Base-by-base conservation (phyloP, 352 stramenopile species). In the Pythium phragmitis region DNA sequence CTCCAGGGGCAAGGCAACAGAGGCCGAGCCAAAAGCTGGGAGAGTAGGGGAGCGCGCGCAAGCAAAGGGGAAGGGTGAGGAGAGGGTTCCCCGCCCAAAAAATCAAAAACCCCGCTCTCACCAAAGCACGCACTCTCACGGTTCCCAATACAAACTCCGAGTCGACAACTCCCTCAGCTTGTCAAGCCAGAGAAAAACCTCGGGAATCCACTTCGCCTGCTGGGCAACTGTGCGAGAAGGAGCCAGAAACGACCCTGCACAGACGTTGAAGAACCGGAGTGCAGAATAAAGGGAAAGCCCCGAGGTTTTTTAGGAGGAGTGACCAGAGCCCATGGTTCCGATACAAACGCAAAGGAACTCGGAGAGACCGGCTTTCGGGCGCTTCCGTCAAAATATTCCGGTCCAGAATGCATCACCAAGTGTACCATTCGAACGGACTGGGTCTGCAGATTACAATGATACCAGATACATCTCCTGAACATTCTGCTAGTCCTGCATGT, bases 271-370 rank as follows among this genome's bases (percentile, higher is more conserved):
- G 68, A 68, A 63, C 9, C 57, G 50, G 48, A 72, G 63, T 75
- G 68, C 68, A 75, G 63, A 71, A 75, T 75, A 55, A 75, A 75
- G 68, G 68, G 34, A 57, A 72, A 60, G 16, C 34, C 69, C 69
- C 69, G 69, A 75, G 69, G 69, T 75, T 75, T 75, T 75, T 75
- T 72, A 69, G 63, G 64, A 71, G 68, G 63, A 72, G 51, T 69
- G 68, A 75, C 64, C 34, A 41, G 3, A 59, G 26, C 14, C 19
- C 14, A 36, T 0, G 49, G 34, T 12, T 30, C 50, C 67, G 34
- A 67, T 56, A 69, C 67, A 73, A 73, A 69, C 39, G 57, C 60
- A 62, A 47, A 34, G 41, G 59, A 53, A 60, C 56, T 34, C 42
- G 37, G 17, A 64, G 19, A n/a, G n/a, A 12, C 19, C 42, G 16